Evolutionary conservation across 176 grass and related monocot genomes (phyloP).

Genomic region (Oropetium thomaeum): DNA sequence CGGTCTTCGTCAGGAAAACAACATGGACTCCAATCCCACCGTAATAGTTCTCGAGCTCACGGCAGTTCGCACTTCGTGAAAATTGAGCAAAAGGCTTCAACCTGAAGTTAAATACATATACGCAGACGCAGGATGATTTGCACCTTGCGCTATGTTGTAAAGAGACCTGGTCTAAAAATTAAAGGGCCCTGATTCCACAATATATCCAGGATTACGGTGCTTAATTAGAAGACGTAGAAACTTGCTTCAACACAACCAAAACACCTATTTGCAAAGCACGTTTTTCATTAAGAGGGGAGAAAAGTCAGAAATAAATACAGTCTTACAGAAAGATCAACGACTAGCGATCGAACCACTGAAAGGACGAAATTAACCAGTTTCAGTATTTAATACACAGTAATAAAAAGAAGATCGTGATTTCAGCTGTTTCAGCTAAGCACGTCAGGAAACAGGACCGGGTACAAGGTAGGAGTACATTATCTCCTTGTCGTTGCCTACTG

Average conservation of each 20-base stretch:
- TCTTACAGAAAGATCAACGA: no score
- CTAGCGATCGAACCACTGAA: no score
- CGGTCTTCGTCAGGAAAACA: neutral
- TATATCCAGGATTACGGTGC: neutral
- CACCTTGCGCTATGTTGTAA: neutral
- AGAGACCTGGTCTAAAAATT: neutral
- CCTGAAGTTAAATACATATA: neutral
- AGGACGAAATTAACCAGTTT: no score
- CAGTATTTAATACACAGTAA: no score
- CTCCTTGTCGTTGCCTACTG: constrained; percentile 17
- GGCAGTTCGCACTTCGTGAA: no score
- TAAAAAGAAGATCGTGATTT: neutral
- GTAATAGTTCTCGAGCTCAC: no score
- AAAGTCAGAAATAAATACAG: no score
- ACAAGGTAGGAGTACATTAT: constrained; percentile 15
- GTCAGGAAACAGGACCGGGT: neutral
- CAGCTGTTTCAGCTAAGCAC: neutral
- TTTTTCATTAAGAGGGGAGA: no score
- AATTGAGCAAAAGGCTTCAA: no score
- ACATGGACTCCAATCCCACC: neutral
- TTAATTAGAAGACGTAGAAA: neutral
- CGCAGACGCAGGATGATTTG: neutral
- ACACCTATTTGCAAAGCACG: neutral
- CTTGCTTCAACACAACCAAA: neutral
- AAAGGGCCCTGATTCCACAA: neutral